Conservation (phyloP, 2,329 filamentous ascomycete genomes). For the Aureobasidium subglaciale region DNA sequence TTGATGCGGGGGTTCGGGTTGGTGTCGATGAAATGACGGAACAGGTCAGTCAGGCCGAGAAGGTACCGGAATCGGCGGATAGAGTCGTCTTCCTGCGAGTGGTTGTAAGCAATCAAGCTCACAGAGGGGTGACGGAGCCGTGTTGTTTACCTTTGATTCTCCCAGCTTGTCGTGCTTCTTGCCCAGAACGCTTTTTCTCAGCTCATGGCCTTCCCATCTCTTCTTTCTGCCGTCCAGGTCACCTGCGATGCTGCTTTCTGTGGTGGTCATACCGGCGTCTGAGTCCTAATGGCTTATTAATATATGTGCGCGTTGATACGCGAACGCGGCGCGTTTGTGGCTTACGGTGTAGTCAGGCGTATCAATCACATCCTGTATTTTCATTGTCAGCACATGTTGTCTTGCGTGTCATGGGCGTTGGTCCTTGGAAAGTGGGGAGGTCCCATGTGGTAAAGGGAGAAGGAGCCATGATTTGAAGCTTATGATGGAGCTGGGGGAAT, state of each 20-base stretch:
- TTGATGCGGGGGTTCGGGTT: conserved; percentile 94
- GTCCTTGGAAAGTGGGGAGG: background rate
- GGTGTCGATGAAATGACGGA: conserved; percentile 97
- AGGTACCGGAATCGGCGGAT: conserved; percentile 92
- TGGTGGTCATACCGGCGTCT: conserved; percentile 59
- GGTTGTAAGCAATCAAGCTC: background rate
- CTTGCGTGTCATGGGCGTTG: background rate
- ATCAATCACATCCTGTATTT: conserved; percentile 42
- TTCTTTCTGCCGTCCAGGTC: conserved; percentile 71
- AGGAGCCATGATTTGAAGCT: background rate
- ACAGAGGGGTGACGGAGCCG: background rate
- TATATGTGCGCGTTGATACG: background rate
- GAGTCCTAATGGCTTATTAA: conserved; percentile 40
- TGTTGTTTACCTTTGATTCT: conserved; percentile 61
- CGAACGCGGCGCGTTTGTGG: background rate
- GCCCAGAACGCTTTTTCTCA: conserved; percentile 86
- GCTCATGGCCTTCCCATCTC: conserved; percentile 77
- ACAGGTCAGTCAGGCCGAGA: conserved; percentile 88
- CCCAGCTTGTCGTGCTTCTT: conserved; percentile 90
- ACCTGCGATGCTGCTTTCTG: conserved; percentile 77
- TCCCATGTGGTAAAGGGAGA: background rate
- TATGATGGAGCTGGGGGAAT: background rate
- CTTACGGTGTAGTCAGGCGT: conserved; percentile 53
- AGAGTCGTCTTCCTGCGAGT: conserved; percentile 76
- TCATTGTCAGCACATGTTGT: conserved; percentile 5